Percentiles rank a stretch among this genome's conserved stretches.
Evolutionary conservation across 2,329 filamentous ascomycete genomes (phyloP).

Genomic region (Tothia fuscella): DNA sequence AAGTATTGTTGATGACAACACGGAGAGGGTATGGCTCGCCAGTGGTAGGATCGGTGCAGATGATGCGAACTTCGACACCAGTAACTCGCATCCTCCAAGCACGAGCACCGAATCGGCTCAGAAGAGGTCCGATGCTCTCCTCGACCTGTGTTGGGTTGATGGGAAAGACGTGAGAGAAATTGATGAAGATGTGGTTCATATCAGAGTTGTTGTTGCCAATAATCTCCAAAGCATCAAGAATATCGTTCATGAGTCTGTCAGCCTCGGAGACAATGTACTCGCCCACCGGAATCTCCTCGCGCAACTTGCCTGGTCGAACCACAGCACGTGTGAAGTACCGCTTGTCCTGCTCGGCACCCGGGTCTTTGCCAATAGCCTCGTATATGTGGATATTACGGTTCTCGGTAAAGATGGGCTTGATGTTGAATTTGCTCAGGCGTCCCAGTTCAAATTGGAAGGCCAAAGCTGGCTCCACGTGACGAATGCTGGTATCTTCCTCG

Average conservation of each 20-base stretch:
- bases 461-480: constrained; percentile 90
- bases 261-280: constrained; percentile 98
- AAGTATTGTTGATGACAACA: constrained; percentile 96
- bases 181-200: constrained; percentile 99
- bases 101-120: constrained; percentile 89
- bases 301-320: constrained; percentile 82
- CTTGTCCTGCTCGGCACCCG: constrained; percentile 90
- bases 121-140: constrained; percentile 83
- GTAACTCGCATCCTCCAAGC: constrained; percentile 95
- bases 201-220: constrained; percentile 99
- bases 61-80: constrained; percentile 94
- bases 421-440: constrained; percentile 90
- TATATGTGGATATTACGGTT: constrained; percentile 99
- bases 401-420: constrained; percentile 96
- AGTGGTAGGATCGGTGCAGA: constrained; percentile 82
- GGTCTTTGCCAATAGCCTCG: constrained; percentile 90
- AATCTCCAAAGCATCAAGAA: constrained; percentile 93
- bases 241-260: constrained; percentile 92
- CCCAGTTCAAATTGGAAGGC: constrained; percentile 97
- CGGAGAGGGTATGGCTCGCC: constrained; percentile 82
- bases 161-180: constrained; percentile 95
- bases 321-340: constrained; percentile 96
- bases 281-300: constrained; percentile 95
- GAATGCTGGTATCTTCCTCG: constrained; percentile 85
- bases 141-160: constrained; percentile 82